Percentiles rank a stretch among this genome's conserved stretches.
Conservation (phyloP, 441 rosid species). For the Melastoma candidum region DNA sequence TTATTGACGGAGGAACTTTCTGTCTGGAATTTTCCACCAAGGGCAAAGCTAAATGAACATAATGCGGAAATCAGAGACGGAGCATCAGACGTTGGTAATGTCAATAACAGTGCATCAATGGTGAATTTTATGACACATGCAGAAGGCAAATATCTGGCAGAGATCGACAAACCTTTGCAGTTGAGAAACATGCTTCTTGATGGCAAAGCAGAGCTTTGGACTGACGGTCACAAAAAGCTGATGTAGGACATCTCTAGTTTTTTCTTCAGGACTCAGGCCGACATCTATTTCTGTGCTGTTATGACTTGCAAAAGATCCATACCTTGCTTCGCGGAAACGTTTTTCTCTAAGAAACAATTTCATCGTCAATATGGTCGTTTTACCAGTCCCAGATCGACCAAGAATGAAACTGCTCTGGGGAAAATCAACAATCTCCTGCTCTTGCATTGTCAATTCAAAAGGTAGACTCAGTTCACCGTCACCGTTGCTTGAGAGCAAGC, state of each 20-base stretch:
- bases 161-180: constrained; percentile 33
- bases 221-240: constrained; percentile 50
- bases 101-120: background rate
- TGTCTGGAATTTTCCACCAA: constrained; percentile 17
- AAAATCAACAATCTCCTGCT: constrained; percentile 25
- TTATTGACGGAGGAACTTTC: constrained; percentile 23
- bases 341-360: constrained; percentile 37
- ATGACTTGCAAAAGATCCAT: constrained; percentile 13
- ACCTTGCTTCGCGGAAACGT: constrained; percentile 15
- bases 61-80: background rate
- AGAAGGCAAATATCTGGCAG: background rate
- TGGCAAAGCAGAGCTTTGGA: constrained; percentile 36
- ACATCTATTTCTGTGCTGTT: background rate
- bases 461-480: constrained; percentile 40
- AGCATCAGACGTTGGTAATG: background rate
- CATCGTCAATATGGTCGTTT: constrained; percentile 40
- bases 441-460: constrained; percentile 36
- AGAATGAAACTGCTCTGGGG: constrained; percentile 32
- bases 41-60: constrained; percentile 22
- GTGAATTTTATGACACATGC: background rate
- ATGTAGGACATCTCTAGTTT: constrained; percentile 13
- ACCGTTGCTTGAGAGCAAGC: constrained; percentile 29
- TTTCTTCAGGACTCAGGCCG: constrained; percentile 11
- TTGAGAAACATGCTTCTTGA: constrained; percentile 31
- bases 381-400: constrained; percentile 60